phyloP scores from a whole-genome alignment of 2,329 filamentous ascomycete species.

The Thelonectria rubi region DNA sequence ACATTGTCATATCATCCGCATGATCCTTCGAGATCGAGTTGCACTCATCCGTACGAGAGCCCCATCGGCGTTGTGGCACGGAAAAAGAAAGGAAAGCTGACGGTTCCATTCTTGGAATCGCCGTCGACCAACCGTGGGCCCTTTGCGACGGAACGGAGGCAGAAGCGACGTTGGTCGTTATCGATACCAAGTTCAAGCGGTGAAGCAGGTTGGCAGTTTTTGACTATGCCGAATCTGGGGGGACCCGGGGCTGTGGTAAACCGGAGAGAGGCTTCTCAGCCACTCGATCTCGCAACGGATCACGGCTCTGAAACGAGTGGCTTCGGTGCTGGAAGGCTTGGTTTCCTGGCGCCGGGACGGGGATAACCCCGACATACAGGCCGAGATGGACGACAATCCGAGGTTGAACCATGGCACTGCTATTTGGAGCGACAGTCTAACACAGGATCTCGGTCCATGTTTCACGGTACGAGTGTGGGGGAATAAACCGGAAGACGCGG shows the following conservation, averaged over 20 bases:
- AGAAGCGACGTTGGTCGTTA: constrained; percentile 9
- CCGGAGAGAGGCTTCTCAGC: constrained; percentile 30
- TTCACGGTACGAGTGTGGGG: constrained; percentile 28
- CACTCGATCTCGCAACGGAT: constrained; percentile 31
- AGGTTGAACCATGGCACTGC: constrained; percentile 22
- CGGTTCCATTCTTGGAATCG: constrained; percentile 24
- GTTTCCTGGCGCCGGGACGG: constrained; percentile 23
- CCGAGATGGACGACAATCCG: constrained; percentile 31
- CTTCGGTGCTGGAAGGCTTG: constrained; percentile 33
- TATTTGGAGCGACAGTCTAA: constrained; percentile 25
- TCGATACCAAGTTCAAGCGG: constrained; percentile 26
- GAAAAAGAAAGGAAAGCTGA: constrained; percentile 15
- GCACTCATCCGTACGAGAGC: constrained; percentile 24
- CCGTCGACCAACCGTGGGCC: constrained; percentile 13
- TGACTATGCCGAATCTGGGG: constrained; percentile 32
- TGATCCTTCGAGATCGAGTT: constrained; percentile 36
- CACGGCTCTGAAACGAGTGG: constrained; percentile 41
- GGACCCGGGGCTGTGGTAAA: constrained; percentile 24
- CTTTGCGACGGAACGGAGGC: constrained; percentile 15
- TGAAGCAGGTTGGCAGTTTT: constrained; percentile 31
- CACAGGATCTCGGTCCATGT: constrained; percentile 27
- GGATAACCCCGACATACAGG: constrained; percentile 27
- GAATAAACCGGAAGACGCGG: constrained; percentile 28
- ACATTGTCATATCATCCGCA: constrained; percentile 36
- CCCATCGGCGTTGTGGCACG: constrained; percentile 21